Conservation (phyloP, 805 yeast species). For the Blastobotrys attinorum region DNA sequence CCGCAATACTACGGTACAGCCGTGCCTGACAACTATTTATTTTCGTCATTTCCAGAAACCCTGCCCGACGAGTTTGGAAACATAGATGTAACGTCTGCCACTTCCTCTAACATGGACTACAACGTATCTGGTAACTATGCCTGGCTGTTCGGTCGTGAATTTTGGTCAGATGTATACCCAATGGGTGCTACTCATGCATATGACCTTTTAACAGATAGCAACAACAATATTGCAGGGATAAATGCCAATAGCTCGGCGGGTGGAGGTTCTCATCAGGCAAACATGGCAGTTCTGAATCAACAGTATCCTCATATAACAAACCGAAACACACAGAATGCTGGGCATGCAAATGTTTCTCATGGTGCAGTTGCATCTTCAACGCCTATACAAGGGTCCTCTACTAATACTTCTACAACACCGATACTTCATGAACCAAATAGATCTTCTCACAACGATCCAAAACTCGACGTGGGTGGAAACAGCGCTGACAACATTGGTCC, state of each 20-base stretch:
- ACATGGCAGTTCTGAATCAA: background rate
- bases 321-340: background rate
- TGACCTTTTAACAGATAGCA: constrained; percentile 7
- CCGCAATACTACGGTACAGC: background rate
- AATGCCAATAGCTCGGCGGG: background rate
- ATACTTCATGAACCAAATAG: too few species aligned
- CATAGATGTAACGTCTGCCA: background rate
- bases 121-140: constrained; percentile 21
- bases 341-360: background rate
- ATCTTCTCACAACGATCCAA: background rate
- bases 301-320: background rate
- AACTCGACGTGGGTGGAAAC: too few species aligned
- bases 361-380: too few species aligned
- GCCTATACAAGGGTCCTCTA: background rate
- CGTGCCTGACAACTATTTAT: background rate
- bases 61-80: constrained; percentile 6
- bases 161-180: constrained; percentile 10
- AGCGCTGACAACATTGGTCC: too few species aligned
- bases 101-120: constrained; percentile 11
- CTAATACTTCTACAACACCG: background rate
- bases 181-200: constrained; percentile 4
- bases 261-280: background rate
- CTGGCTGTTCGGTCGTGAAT: constrained; percentile 23
- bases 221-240: background rate
- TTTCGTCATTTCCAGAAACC: constrained; percentile 1